Evolutionary conservation across 2,329 filamentous ascomycete species (phyloP).

Genomic region (Diaporthe batatas): DNA sequence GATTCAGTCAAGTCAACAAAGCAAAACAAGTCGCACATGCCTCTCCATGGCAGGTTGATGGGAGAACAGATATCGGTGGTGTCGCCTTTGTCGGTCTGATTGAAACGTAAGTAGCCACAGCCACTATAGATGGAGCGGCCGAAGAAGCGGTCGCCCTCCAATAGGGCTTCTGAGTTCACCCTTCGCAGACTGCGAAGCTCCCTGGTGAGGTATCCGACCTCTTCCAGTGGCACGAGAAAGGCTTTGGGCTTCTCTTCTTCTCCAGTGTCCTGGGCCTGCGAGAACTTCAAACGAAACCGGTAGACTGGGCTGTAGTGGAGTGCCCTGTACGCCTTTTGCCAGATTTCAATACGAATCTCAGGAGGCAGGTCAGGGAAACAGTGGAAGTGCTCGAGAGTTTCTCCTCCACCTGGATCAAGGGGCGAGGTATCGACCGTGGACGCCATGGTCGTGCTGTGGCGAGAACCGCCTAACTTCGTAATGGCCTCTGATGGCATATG

Average conservation of each 20-base stretch:
- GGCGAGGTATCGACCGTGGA: background rate
- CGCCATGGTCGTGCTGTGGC: background rate
- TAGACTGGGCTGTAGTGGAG: background rate
- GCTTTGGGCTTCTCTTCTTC: background rate
- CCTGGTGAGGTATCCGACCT: background rate
- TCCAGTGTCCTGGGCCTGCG: background rate
- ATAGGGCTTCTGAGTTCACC: background rate
- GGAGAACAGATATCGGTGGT: background rate
- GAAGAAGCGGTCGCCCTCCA: background rate
- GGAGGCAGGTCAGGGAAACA: background rate
- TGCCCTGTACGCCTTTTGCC: background rate
- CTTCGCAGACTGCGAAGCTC: background rate
- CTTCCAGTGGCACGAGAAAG: background rate
- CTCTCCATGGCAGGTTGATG: background rate
- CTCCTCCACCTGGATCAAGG: fast-evolving
- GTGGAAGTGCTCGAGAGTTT: background rate
- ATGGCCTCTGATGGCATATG: too few species aligned
- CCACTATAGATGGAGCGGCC: background rate
- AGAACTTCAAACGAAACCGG: background rate
- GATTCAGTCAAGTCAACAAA: background rate
- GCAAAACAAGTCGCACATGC: background rate
- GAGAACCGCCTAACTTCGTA: too few species aligned
- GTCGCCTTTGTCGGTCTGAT: background rate
- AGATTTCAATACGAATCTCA: background rate
- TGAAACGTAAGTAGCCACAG: background rate